Conservation (phyloP, 441 rosid genomes). For the Pelargonium citronellum region DNA sequence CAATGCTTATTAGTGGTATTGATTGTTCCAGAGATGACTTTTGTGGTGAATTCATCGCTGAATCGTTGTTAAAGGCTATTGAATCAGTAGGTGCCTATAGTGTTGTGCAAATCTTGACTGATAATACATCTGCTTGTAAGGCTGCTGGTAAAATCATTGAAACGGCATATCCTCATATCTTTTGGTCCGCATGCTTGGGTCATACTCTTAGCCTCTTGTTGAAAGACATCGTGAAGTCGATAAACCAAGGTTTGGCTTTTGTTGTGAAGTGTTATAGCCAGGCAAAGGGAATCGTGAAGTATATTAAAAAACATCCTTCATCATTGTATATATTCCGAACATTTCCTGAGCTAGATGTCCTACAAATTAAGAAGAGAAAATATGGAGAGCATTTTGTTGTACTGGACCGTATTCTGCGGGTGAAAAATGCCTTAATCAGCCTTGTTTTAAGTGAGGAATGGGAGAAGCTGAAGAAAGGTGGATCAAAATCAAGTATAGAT, state of each 20-base stretch:
- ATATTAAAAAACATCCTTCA: slow-evolving; percentile 1
- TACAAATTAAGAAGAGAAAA: background rate
- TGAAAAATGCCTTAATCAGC: background rate
- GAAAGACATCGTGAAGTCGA: slow-evolving; percentile 8
- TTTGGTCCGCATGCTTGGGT: background rate
- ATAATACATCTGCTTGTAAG: background rate
- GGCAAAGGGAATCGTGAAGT: background rate
- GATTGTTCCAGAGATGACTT: background rate
- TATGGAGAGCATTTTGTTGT: slow-evolving; percentile 1
- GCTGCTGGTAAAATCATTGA: slow-evolving; percentile 5
- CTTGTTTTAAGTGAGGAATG: background rate
- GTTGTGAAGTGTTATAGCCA: background rate
- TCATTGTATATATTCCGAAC: background rate
- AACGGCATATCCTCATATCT: background rate
- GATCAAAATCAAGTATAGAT: background rate
- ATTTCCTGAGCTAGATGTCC: background rate
- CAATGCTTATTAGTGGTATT: background rate
- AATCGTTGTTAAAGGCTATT: background rate
- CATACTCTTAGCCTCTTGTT: background rate
- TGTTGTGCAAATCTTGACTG: background rate
- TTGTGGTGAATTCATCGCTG: background rate
- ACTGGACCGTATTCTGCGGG: background rate
- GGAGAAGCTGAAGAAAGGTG: background rate
- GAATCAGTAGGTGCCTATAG: background rate
- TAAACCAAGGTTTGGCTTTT: background rate